phyloP scores from a whole-genome alignment of 2,329 filamentous ascomycete species.

The Hysterium pulicare region DNA sequence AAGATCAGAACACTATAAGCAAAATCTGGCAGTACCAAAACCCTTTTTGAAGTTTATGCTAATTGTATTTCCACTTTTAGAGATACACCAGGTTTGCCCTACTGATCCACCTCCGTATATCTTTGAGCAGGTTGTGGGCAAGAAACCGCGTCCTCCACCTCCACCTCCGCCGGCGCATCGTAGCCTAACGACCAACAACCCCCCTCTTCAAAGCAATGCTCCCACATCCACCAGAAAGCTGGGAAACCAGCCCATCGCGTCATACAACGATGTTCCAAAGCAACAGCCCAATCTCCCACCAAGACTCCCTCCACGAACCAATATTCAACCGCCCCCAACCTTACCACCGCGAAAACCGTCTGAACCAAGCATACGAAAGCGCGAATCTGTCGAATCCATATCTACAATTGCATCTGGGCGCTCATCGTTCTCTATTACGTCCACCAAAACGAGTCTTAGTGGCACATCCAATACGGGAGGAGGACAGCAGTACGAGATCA shows the following conservation, averaged over 20 bases:
- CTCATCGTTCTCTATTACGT: slow-evolving; percentile 50
- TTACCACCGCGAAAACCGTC: slow-evolving; percentile 45
- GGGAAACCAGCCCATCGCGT: slow-evolving; percentile 38
- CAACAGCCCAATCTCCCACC: slow-evolving; percentile 32
- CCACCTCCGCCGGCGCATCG: slow-evolving; percentile 36
- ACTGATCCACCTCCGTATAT: slow-evolving; percentile 31
- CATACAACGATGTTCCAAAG: slow-evolving; percentile 15
- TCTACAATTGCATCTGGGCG: slow-evolving; percentile 48
- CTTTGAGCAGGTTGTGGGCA: slow-evolving; percentile 29
- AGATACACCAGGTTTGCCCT: slow-evolving; percentile 40
- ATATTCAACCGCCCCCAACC: slow-evolving; percentile 33
- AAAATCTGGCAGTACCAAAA: no score
- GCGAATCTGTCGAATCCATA: slow-evolving; percentile 47
- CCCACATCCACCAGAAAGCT: slow-evolving; percentile 22
- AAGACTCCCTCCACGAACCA: slow-evolving; percentile 49
- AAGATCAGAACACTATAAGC: no score
- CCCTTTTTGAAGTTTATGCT: no score
- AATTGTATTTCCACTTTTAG: no score
- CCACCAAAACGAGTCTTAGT: slow-evolving; percentile 42
- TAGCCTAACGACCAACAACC: slow-evolving; percentile 39
- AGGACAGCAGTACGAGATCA: slow-evolving; percentile 38
- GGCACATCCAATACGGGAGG: slow-evolving; percentile 30
- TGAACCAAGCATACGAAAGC: slow-evolving; percentile 31
- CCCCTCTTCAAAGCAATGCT: slow-evolving; percentile 36
- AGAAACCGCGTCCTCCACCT: slow-evolving; percentile 36